Evolutionary conservation across 2,329 filamentous ascomycete species (phyloP).

Genomic region (Colletotrichum sp.): DNA sequence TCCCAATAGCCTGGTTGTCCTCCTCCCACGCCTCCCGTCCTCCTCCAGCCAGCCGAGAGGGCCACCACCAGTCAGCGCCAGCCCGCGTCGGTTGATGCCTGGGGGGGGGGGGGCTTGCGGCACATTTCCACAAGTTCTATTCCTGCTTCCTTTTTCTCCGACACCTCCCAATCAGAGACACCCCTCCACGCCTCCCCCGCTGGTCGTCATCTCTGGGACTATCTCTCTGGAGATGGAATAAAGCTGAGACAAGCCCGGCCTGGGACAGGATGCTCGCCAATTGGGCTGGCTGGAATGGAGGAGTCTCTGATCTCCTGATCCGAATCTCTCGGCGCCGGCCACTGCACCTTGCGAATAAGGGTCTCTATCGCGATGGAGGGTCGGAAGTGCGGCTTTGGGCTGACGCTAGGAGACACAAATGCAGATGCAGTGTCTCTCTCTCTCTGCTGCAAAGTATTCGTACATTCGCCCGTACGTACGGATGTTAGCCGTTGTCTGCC

Average conservation of each 20-base stretch:
- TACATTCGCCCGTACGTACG: not conserved
- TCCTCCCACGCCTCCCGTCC: not conserved
- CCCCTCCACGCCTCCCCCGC: constrained; percentile 3
- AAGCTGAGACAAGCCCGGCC: constrained; percentile 12
- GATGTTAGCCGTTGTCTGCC: not conserved
- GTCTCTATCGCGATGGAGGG: not conserved
- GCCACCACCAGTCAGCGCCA: not conserved
- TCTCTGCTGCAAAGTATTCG: not conserved
- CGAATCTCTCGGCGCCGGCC: not conserved
- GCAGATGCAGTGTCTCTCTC: not conserved
- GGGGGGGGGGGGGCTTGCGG: constrained; percentile 1
- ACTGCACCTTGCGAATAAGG: not conserved
- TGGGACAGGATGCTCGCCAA: not conserved
- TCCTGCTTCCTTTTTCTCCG: constrained; percentile 18
- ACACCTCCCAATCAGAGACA: constrained; percentile 10
- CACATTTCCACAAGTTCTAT: constrained; percentile 18
- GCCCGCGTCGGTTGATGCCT: not conserved
- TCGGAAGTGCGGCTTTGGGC: not conserved
- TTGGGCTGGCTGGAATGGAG: not conserved
- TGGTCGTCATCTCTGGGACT: constrained; percentile 9
- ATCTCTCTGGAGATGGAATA: constrained; percentile 7
- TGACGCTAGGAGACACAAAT: not conserved
- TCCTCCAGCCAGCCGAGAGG: not conserved
- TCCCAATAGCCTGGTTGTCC: constrained; percentile 3
- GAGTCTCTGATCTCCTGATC: not conserved